Evolutionary conservation across 176 grass and related monocot genomes (phyloP), one percentile per base, ranked within the genome.

Genomic region (Oryza australiensis): DNA sequence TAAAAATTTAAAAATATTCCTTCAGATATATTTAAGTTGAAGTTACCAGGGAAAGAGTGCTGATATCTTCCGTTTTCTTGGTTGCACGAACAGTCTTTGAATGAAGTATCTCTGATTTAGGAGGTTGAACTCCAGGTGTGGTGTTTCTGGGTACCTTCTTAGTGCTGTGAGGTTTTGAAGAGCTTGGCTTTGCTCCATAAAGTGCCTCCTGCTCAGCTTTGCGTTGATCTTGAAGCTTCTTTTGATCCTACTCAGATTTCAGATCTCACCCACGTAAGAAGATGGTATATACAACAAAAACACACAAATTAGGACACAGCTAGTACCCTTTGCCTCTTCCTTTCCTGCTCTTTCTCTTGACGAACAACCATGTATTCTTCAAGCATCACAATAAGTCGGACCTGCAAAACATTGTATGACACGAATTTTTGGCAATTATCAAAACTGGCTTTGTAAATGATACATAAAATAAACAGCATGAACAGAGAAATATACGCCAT

Each of bases 111-210:
- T 81, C 75, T 18, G 75, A 74, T 60, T 90, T 92, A 43, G 80
- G 51, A 15, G 83, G 79, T 43, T 86, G 85, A 34, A 84, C 68
- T 77, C 70, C 55, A 11, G 68, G 73, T 14, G 40, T 76, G 2
- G 64, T 67, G 70, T 68, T 84, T 76, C 68, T 84, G 33, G 80
- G 55, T 18, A 77, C 28, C 80, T 90, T 97, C 66, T 90, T 93
- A 22, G 73, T 65, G 20, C 84, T 90, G 57, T 79, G 83, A 68
- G 88, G 38, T 55, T 89, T 97, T 45, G 90, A 93, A 79, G 90
- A 86, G 77, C 90, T 97, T 26, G 94, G 88, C 60, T 97, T 93
- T 79, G 94, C 89, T 60, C 94, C 90, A 41, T 89, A 91, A 2
- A 93, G 83, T 3, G 78, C 66, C 71, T 97, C 94, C 64, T 97